Evolutionary conservation across 2,329 filamentous ascomycete species (phyloP).

Genomic region (Atkinsonella texensis): DNA sequence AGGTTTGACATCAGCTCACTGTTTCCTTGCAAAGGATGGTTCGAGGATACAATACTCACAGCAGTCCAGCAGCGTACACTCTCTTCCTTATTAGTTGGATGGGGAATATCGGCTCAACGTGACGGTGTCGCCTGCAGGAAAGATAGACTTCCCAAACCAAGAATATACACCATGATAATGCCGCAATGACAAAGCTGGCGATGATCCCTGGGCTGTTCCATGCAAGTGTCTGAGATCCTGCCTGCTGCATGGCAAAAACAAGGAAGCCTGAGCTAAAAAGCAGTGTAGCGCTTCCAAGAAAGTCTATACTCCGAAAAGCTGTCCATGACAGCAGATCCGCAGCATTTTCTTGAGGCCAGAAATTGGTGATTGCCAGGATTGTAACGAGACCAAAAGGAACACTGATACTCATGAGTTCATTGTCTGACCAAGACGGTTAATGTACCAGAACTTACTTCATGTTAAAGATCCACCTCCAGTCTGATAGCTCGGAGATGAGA

Average conservation of each 20-base stretch:
- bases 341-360: conserved; percentile 30
- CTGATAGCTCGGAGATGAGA: conserved; percentile 37
- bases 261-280: conserved; percentile 40
- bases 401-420: conserved; percentile 19
- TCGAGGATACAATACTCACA: conserved; percentile 26
- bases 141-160: conserved; percentile 38
- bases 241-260: conserved; percentile 45
- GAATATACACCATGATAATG: conserved; percentile 35
- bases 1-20: neutral
- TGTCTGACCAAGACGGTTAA: neutral
- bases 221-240: conserved; percentile 35
- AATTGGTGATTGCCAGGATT: conserved; percentile 33
- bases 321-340: conserved; percentile 25
- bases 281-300: conserved; percentile 37
- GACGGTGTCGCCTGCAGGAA: conserved; percentile 21
- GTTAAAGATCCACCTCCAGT: conserved; percentile 50
- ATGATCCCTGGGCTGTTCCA: conserved; percentile 43
- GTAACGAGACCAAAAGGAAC: conserved; percentile 36
- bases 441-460: conserved; percentile 37
- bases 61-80: conserved; percentile 37
- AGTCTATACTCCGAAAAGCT: conserved; percentile 37
- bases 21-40: neutral
- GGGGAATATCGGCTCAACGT: conserved; percentile 44
- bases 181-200: conserved; percentile 33
- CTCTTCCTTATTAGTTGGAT: conserved; percentile 33